Evolutionary conservation across 1,284 basidiomycete genomes (phyloP).

Genomic region (Cryptococcus depauperatus): DNA sequence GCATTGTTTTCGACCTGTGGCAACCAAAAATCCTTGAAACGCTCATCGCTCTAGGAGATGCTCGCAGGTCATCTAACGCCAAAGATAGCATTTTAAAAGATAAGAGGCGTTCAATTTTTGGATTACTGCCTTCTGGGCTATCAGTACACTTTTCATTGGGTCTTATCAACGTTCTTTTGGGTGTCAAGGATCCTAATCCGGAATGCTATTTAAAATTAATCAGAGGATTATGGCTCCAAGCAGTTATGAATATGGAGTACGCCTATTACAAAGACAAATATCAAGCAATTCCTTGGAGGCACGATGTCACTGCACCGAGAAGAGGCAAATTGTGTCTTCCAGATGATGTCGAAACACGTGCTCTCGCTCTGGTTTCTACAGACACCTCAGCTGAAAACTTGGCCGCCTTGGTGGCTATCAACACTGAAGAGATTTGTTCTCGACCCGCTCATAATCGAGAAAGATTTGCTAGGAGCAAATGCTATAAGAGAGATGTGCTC

Average conservation of each 20-base stretch:
- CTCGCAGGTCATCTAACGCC: constrained; percentile 17
- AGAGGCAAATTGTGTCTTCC: constrained; percentile 48
- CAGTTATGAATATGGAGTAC: constrained; percentile 55
- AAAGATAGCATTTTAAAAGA: constrained; percentile 5
- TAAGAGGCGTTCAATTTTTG: constrained; percentile 32
- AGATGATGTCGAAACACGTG: constrained; percentile 56
- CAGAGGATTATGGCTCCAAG: constrained; percentile 62
- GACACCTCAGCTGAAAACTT: constrained; percentile 24
- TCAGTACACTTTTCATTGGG: constrained; percentile 55
- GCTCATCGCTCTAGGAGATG: constrained; percentile 48
- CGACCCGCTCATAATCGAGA: constrained; percentile 40
- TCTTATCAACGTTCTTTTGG: constrained; percentile 60
- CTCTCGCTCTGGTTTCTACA: constrained; percentile 45
- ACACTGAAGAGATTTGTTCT: constrained; percentile 24
- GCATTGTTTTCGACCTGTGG: constrained; percentile 63
- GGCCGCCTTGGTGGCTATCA: constrained; percentile 36
- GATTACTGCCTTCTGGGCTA: constrained; percentile 53
- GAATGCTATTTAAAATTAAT: constrained; percentile 57
- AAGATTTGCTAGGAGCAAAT: constrained; percentile 21
- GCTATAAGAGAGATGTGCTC: constrained; percentile 7
- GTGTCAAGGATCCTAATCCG: constrained; percentile 68
- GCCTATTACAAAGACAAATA: constrained; percentile 50
- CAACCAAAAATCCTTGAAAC: constrained; percentile 57
- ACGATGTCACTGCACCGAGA: constrained; percentile 49
- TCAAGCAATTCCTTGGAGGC: constrained; percentile 47